A percentile compares a stretch with the other conserved stretches of the same genome.
phyloP scores from a whole-genome alignment of 345 rosid genomes.

The Odontarrhena argentea region DNA sequence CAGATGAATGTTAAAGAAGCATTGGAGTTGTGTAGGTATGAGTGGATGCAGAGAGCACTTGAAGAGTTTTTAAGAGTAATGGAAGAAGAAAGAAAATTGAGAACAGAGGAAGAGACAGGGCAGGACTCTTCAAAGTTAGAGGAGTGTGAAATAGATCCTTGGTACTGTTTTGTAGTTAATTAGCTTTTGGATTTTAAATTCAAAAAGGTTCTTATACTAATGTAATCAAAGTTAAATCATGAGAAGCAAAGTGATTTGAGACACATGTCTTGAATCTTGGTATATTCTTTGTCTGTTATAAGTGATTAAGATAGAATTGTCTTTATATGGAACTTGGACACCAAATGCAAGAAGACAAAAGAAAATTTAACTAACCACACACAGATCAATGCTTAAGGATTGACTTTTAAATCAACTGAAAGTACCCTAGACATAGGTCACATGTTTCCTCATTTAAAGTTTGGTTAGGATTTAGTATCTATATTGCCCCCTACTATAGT shows the following conservation, averaged over 20 bases:
- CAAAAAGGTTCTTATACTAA: constrained; percentile 12
- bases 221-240: constrained; percentile 29
- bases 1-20: constrained; percentile 67
- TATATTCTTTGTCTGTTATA: constrained; percentile 37
- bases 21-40: constrained; percentile 66
- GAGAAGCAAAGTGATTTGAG: constrained; percentile 17
- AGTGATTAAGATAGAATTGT: constrained; percentile 26
- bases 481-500: too few relatives aligned
- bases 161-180: constrained; percentile 36
- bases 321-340: constrained; percentile 27
- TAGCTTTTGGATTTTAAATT: constrained; percentile 26
- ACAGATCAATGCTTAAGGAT: constrained; percentile 34
- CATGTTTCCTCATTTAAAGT: constrained; percentile 31
- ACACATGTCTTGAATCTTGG: constrained; percentile 20
- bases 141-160: constrained; percentile 37
- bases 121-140: constrained; percentile 37
- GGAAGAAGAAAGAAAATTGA: constrained; percentile 30
- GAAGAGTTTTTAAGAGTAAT: constrained; percentile 49
- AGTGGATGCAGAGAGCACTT: constrained; percentile 82
- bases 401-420: constrained; percentile 29
- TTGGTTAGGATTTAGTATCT: too few relatives aligned
- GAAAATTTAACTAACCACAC: constrained; percentile 32
- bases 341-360: constrained; percentile 32
- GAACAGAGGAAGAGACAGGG: constrained; percentile 40
- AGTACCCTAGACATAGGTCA: constrained; percentile 32